phyloP scores from a whole-genome alignment of 257 asterid species.

The Fraxinus pennsylvanica region DNA sequence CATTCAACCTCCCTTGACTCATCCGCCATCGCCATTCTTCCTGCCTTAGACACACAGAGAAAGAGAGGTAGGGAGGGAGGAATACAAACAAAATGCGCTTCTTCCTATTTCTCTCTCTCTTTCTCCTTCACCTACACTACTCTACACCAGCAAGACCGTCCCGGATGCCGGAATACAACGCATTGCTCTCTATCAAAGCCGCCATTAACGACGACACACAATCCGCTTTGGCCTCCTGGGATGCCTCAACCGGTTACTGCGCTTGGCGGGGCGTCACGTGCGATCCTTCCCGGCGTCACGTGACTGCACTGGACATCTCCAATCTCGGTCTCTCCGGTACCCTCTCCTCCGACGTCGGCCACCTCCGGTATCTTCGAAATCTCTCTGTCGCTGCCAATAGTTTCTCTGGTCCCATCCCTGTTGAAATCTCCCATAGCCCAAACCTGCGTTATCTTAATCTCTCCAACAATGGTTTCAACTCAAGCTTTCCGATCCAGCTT shows the following conservation, averaged over 20 bases:
- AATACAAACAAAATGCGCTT: slow-evolving; percentile 47
- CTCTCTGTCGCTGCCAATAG: slow-evolving; percentile 62
- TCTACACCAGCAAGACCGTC: slow-evolving; percentile 40
- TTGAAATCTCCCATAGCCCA: slow-evolving; percentile 48
- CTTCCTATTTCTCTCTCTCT: slow-evolving; percentile 43
- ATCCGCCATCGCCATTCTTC: neutral
- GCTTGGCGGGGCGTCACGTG: slow-evolving; percentile 83
- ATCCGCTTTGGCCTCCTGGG: slow-evolving; percentile 65
- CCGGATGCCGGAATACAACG: slow-evolving; percentile 51
- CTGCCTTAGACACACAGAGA: neutral
- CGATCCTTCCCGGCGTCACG: slow-evolving; percentile 61
- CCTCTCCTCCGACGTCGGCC: slow-evolving; percentile 57
- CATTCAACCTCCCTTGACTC: neutral
- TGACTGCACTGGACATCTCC: slow-evolving; percentile 64
- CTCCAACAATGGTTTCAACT: slow-evolving; percentile 66
- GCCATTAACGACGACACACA: slow-evolving; percentile 72
- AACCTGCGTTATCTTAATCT: slow-evolving; percentile 65
- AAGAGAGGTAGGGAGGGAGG: neutral
- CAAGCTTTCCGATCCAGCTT: slow-evolving; percentile 52
- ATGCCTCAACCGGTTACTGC: slow-evolving; percentile 53
- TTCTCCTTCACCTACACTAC: slow-evolving; percentile 37
- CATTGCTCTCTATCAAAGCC: slow-evolving; percentile 66
- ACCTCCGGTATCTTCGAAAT: slow-evolving; percentile 57
- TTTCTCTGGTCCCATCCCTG: slow-evolving; percentile 63
- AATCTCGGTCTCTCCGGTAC: slow-evolving; percentile 57